Evolutionary conservation across 1,284 basidiomycete species (phyloP).

Genomic region (Phenoliferia sp.): DNA sequence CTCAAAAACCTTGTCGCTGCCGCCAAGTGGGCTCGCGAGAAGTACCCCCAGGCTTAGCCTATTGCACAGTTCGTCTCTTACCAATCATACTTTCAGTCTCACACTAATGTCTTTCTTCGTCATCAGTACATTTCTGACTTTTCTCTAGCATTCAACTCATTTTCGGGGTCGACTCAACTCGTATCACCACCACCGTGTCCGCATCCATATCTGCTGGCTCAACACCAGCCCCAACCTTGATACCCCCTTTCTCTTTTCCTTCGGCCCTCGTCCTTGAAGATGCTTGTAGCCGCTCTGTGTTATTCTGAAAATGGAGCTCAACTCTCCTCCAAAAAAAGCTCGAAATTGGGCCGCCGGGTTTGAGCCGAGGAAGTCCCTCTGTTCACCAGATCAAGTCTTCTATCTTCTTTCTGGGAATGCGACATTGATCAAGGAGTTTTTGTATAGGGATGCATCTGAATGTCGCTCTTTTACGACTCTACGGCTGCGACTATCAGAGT

Average conservation of each 20-base stretch:
- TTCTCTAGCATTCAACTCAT: background rate
- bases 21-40: slow-evolving; percentile 33
- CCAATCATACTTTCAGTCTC: background rate
- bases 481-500: too few relatives aligned
- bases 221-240: background rate
- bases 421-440: too few relatives aligned
- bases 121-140: background rate
- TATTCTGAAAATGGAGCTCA: background rate
- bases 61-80: background rate
- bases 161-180: background rate
- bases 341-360: too few relatives aligned
- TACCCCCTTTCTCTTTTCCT: background rate
- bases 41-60: slow-evolving; percentile 3
- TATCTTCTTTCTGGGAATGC: too few relatives aligned
- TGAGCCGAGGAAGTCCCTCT: too few relatives aligned
- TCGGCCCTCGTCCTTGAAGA: background rate
- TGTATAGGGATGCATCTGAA: too few relatives aligned
- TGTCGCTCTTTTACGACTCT: too few relatives aligned
- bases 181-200: background rate
- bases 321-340: background rate
- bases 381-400: too few relatives aligned
- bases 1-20: slow-evolving; percentile 75
- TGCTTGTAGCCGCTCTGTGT: too few relatives aligned
- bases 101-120: background rate
- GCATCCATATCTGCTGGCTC: background rate